Evolutionary conservation across 2,329 filamentous ascomycete species (phyloP), one percentile per base, ranked within the genome.

Genomic region (Rutstroemia sp.): DNA sequence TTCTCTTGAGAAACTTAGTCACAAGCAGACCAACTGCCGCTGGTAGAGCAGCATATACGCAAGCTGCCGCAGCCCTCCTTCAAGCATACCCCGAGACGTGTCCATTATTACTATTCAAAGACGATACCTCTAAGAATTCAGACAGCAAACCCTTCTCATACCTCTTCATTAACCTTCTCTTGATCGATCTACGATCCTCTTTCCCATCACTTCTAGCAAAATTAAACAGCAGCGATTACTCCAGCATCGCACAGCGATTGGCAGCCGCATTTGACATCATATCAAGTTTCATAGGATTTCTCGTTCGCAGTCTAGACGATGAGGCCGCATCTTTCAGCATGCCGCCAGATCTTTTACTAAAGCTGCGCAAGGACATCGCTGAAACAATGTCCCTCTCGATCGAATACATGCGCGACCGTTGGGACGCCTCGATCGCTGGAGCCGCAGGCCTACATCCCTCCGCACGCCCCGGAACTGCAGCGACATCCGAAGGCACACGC

Each of bases 401-500:
- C 58, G 85, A 88, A 69, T 85, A 83, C 66, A 74, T 88, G 1
- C 79, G 84, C 42, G 86, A 88, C 65, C 73, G 85, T n/a, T 88
- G 82, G 81, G 85, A 88, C 65, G 81, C 81, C 4, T 79, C 80
- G 2, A 73, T 81, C n/a, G 79, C 82, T 3, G 84, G 83, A 10
- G 79, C 80, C 6, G 76, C 79, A 67, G 83, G 83, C 2, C 67
- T 87, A 6, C 80, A 87, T 63, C 79, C 78, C 1, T 77, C 79
- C 9, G 80, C 81, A 5, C 77, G 81, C 37, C 59, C 65, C 1
- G 72, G 71, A 12, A 71, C 70, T 2, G 69, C 75, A 14, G 71
- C 77, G 41, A 77, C 76, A 1, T 70, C 71, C 14, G 71, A 71
- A 12, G 79, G 79, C 1, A 67, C 63, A 16, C 72, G 71, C 25